A percentile compares a stretch with the other conserved stretches of the same genome.
phyloP scores from a whole-genome alignment of 192 early-diverging fungal genomes.

The Mortierella antarctica region DNA sequence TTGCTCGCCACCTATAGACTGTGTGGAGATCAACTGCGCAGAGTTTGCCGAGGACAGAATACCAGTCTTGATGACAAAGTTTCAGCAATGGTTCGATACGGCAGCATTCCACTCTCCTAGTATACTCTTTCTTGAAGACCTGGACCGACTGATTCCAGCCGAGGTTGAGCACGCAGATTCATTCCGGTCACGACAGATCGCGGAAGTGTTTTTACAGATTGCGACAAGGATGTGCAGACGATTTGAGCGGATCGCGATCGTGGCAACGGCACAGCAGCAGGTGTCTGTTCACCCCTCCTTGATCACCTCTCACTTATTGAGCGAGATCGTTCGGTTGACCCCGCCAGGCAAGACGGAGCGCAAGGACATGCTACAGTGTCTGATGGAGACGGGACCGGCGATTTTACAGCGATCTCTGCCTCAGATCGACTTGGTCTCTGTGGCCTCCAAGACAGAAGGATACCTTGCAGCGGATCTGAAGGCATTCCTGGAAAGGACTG shows the following conservation, averaged over 20 bases:
- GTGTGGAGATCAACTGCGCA: conserved; percentile 63
- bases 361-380: conserved; percentile 78
- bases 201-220: conserved; percentile 72
- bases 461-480: conserved; percentile 86
- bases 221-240: conserved; percentile 57
- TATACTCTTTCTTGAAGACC: conserved; percentile 78
- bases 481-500: conserved; percentile 79
- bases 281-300: conserved; percentile 69
- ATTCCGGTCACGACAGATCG: conserved; percentile 68
- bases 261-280: conserved; percentile 76
- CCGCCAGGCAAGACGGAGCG: conserved; percentile 74
- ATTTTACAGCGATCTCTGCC: conserved; percentile 59
- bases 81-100: conserved; percentile 69
- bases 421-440: conserved; percentile 74
- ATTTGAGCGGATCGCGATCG: conserved; percentile 62
- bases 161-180: conserved; percentile 80
- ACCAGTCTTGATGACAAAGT: conserved; percentile 66
- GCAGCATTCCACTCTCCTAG: conserved; percentile 79
- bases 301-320: conserved; percentile 70
- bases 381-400: conserved; percentile 67
- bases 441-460: conserved; percentile 88
- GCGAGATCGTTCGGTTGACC: conserved; percentile 68
- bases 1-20: conserved; percentile 53
- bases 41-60: conserved; percentile 69
- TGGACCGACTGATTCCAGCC: conserved; percentile 78